Base-by-base conservation (phyloP, 371 early-diverging fungal genomes). In the Rhizopus microsporus region DNA sequence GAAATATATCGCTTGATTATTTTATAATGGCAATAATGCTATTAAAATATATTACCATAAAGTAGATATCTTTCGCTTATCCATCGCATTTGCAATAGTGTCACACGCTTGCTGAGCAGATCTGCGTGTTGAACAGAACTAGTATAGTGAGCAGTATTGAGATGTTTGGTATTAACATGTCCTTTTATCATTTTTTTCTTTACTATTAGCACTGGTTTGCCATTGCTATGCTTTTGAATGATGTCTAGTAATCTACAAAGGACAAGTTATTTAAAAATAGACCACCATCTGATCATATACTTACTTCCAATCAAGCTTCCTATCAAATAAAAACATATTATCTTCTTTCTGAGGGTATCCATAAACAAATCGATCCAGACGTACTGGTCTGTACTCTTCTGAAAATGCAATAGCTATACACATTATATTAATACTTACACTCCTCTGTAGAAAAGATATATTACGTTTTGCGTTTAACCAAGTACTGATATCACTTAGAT, bases 101-200 rank as follows among this genome's bases (percentile, higher is more conserved):
- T 83, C 78, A 17, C 91, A 88, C 3, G 90, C 67, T n/a, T 67
- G 54, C 38, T 83, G 74, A 12, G 84, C 80, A 1, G 89, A 86
- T 63, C 87, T 88, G 7, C 91, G 80, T 1, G 91, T 90, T 9
- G 85, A 68, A 63, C 93, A 91, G 59, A 93, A 93, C 87, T 91
- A 12, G 33, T 23, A 23, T 23, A 23, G 23, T 6, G 44, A 8
- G 35, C 39, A 42, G 10, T n/a, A 33, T 42, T 17, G 12, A 38
- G 29, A 51, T 23, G 16, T 1, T 39, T 15, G 3, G 6, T 38
- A 17, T 38, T 0, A 29, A 37, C 23, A 13, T 29, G 16, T 45
- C 6, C 16, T 39, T 29, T 23, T 29, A 23, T 1, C 2, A 23
- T 23, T 29, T 42, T 12, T 17, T 12, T 8, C 58, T 80, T 67